Evolutionary conservation across 2,329 filamentous ascomycete genomes (phyloP).

Genomic region (Aspergillus sp.): DNA sequence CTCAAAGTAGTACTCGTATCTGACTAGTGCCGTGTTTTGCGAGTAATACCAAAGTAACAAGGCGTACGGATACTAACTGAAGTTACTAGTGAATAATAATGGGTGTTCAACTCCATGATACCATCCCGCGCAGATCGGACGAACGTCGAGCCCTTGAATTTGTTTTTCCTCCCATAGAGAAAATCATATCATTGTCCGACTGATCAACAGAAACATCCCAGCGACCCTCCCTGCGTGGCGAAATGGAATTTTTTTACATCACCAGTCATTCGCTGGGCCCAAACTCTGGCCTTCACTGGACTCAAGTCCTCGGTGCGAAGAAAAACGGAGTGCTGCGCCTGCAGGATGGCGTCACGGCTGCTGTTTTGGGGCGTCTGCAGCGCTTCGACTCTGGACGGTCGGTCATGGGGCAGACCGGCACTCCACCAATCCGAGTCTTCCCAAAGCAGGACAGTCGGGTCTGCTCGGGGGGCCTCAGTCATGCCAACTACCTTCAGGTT

Average conservation of each 20-base stretch:
- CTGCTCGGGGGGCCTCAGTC: conserved; percentile 13
- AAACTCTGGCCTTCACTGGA: background rate
- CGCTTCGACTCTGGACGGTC: conserved; percentile 9
- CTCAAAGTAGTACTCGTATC: background rate
- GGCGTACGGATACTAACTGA: background rate
- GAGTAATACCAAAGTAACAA: background rate
- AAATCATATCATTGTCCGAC: background rate
- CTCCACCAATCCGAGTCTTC: conserved; percentile 15
- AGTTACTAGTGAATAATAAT: conserved; percentile 1
- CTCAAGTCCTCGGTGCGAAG: conserved; percentile 6
- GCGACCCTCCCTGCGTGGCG: background rate
- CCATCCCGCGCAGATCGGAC: conserved; percentile 2
- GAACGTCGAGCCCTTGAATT: background rate
- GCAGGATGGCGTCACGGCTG: conserved; percentile 25
- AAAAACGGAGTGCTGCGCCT: conserved; percentile 14
- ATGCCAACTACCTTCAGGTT: background rate
- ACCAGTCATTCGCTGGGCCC: conserved; percentile 10
- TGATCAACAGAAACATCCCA: background rate
- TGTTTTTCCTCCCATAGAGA: background rate
- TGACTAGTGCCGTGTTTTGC: conserved; percentile 1
- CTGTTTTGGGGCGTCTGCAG: conserved; percentile 24
- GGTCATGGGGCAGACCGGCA: conserved; percentile 19
- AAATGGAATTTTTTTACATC: conserved; percentile 13
- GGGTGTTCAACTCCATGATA: conserved; percentile 1
- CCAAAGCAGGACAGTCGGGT: conserved; percentile 12